Conservation (phyloP, 305 asterid species). For the Salvia sclarea region DNA sequence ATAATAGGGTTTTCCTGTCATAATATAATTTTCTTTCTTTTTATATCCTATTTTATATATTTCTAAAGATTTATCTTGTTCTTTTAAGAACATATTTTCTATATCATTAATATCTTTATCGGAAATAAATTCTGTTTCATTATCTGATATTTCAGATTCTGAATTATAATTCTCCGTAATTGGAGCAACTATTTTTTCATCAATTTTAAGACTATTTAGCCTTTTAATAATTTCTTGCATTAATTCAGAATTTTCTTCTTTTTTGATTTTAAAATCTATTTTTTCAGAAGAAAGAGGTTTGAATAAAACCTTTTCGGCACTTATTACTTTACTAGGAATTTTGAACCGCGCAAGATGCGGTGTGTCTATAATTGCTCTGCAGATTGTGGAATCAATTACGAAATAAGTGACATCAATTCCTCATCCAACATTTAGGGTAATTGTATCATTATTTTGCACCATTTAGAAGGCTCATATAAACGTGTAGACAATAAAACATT, state of each 20-base stretch:
- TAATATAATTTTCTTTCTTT: no score
- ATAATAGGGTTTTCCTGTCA: neutral
- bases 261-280: neutral
- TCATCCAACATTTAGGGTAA: no score
- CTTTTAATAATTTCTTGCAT: neutral
- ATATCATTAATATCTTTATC: neutral
- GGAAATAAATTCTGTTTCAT: no score
- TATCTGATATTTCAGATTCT: no score
- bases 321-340: no score
- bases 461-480: no score
- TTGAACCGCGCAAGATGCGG: no score
- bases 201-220: neutral
- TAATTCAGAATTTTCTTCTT: neutral
- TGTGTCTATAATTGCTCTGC: no score
- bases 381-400: no score
- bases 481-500: no score
- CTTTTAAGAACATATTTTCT: neutral
- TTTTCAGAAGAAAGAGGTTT: neutral
- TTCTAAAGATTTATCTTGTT: neutral
- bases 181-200: neutral
- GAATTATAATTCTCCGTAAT: neutral
- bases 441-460: no score
- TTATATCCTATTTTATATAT: neutral
- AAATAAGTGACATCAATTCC: no score
- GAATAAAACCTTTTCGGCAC: neutral